phyloP scores from a whole-genome alignment of 805 yeast species.

The Teunomyces barrocoloradensis region DNA sequence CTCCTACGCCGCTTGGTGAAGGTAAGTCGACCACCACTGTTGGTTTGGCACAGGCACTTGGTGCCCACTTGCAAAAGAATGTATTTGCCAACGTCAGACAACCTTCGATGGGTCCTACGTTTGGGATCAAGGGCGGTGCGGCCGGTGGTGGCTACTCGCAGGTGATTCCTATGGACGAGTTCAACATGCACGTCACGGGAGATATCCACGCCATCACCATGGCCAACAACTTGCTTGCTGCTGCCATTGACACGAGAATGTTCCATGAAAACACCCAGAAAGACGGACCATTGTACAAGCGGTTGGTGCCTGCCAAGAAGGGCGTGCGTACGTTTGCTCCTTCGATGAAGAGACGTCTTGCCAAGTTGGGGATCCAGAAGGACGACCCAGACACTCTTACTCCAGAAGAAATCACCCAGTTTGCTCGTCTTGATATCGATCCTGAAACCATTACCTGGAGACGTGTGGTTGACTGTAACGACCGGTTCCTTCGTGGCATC shows the following conservation, averaged over 20 bases:
- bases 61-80: conserved; percentile 67
- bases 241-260: conserved; percentile 83
- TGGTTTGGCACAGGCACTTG: conserved; percentile 77
- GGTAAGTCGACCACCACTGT: conserved; percentile 84
- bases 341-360: conserved; percentile 65
- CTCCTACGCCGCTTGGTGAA: conserved; percentile 85
- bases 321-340: conserved; percentile 66
- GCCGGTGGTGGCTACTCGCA: conserved; percentile 90
- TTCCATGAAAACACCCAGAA: conserved; percentile 78
- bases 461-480: conserved; percentile 83
- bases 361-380: conserved; percentile 65
- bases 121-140: conserved; percentile 88
- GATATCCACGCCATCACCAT: conserved; percentile 83
- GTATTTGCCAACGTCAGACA: conserved; percentile 82
- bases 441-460: conserved; percentile 80
- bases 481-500: conserved; percentile 73
- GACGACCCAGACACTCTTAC: conserved; percentile 72
- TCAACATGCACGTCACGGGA: conserved; percentile 83
- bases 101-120: conserved; percentile 87
- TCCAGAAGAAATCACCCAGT: conserved; percentile 59
- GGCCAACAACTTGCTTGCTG: conserved; percentile 78
- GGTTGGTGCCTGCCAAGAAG: conserved; percentile 73
- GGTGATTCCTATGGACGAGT: conserved; percentile 87
- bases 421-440: conserved; percentile 71
- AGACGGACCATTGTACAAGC: conserved; percentile 68